Evolutionary conservation across 768 basidiomycete genomes (phyloP).

Genomic region (Chalciporus piperatus): DNA sequence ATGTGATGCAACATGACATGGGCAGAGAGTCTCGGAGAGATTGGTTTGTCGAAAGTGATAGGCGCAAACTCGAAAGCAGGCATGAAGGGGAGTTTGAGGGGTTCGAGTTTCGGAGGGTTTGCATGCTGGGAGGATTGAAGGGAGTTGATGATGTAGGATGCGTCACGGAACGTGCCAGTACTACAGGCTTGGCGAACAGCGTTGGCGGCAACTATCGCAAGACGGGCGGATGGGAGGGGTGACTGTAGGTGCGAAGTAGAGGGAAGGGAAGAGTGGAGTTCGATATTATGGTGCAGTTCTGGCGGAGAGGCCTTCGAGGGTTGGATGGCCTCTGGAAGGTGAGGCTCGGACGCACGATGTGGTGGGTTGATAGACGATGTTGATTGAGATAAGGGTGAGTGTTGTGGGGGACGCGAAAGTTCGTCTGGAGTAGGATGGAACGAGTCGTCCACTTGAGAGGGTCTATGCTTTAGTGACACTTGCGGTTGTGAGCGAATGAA

Average conservation of each 20-base stretch:
- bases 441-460: background rate
- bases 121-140: conserved; percentile 40
- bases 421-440: background rate
- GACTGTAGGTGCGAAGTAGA: background rate
- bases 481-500: conserved; percentile 1
- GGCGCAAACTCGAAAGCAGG: conserved; percentile 36
- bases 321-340: background rate
- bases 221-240: conserved; percentile 8
- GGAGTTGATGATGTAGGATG: conserved; percentile 57
- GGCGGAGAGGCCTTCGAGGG: background rate
- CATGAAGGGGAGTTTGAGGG: conserved; percentile 22
- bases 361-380: background rate
- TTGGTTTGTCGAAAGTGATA: conserved; percentile 45
- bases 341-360: background rate
- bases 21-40: conserved; percentile 59
- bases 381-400: background rate
- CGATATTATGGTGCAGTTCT: background rate
- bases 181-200: conserved; percentile 49
- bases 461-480: conserved; percentile 3
- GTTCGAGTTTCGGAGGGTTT: background rate
- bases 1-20: conserved; percentile 67
- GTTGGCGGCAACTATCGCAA: conserved; percentile 40
- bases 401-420: background rate
- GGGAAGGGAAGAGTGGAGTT: background rate
- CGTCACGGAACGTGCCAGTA: conserved; percentile 46